phyloP scores from a whole-genome alignment of 768 basidiomycete genomes.

The Lactarius deliciosus region DNA sequence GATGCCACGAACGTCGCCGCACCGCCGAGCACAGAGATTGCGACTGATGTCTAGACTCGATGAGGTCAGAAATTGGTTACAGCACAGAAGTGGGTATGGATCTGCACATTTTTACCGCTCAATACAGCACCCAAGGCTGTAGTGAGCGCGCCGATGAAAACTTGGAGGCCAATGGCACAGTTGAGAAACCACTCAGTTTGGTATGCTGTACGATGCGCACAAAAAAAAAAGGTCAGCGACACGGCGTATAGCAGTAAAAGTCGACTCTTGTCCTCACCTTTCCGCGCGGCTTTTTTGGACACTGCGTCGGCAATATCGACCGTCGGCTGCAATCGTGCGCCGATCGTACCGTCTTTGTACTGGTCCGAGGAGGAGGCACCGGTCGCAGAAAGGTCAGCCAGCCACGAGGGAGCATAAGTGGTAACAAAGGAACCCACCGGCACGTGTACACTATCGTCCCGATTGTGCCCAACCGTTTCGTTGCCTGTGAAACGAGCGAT shows the following conservation, averaged over 20 bases:
- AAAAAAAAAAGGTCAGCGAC: neutral
- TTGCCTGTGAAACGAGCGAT: neutral
- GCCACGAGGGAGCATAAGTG: neutral
- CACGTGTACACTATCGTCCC: neutral
- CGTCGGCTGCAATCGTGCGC: conserved; percentile 13
- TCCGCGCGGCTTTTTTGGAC: neutral
- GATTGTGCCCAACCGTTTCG: neutral
- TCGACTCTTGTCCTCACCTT: conserved; percentile 14
- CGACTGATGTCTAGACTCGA: conserved; percentile 38
- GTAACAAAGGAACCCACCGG: neutral
- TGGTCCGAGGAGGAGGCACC: neutral
- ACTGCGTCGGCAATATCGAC: neutral
- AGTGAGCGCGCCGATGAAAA: conserved; percentile 34
- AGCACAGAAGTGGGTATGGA: no score
- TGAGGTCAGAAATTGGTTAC: neutral
- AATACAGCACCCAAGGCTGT: conserved; percentile 33
- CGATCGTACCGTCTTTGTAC: neutral
- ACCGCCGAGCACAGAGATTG: conserved; percentile 51
- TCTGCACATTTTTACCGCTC: conserved; percentile 28
- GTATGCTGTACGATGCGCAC: conserved; percentile 19
- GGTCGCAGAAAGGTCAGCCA: neutral
- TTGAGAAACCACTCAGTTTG: conserved; percentile 27
- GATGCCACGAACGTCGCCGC: conserved; percentile 68
- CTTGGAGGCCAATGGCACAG: conserved; percentile 33
- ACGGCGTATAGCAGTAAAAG: neutral